phyloP scores from a whole-genome alignment of 345 rosid genomes.

The Citrus reticulata region DNA sequence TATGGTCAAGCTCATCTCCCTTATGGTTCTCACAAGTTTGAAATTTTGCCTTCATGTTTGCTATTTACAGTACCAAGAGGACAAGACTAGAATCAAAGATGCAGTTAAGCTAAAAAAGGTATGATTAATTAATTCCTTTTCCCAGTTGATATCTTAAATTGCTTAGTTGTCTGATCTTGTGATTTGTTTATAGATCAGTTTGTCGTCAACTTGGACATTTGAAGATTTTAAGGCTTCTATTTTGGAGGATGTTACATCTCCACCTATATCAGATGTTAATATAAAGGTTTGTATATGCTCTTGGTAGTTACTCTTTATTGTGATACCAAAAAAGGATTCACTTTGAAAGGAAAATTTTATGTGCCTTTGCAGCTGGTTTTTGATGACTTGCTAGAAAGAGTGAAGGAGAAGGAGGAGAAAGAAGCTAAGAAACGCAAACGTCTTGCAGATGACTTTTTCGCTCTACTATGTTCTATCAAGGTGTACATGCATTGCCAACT shows the following conservation, averaged over 20 bases:
- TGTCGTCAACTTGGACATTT: constrained; percentile 58
- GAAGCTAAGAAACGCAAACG: constrained; percentile 91
- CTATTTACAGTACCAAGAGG: constrained; percentile 72
- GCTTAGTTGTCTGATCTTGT: constrained; percentile 1
- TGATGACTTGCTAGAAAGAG: constrained; percentile 78
- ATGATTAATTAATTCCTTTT: constrained; percentile 9
- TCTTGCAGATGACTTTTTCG: constrained; percentile 78
- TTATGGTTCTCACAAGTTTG: neutral
- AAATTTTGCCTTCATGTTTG: constrained; percentile 5
- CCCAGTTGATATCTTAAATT: neutral
- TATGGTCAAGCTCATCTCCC: neutral
- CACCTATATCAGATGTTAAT: constrained; percentile 65
- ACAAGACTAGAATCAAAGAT: constrained; percentile 72
- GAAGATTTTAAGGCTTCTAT: constrained; percentile 77
- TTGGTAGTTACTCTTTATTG: neutral
- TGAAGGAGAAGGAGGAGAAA: constrained; percentile 93
- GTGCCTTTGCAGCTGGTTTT: constrained; percentile 60
- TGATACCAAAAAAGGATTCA: neutral
- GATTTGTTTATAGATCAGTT: constrained; percentile 40
- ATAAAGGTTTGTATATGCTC: constrained; percentile 38
- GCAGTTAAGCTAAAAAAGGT: constrained; percentile 78
- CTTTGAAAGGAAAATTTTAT: neutral
- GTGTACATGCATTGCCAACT: neutral
- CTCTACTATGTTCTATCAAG: constrained; percentile 43
- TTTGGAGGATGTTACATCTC: constrained; percentile 46